Base-by-base conservation (phyloP, 352 stramenopile species). In the Pelagophyceae sp. region DNA sequence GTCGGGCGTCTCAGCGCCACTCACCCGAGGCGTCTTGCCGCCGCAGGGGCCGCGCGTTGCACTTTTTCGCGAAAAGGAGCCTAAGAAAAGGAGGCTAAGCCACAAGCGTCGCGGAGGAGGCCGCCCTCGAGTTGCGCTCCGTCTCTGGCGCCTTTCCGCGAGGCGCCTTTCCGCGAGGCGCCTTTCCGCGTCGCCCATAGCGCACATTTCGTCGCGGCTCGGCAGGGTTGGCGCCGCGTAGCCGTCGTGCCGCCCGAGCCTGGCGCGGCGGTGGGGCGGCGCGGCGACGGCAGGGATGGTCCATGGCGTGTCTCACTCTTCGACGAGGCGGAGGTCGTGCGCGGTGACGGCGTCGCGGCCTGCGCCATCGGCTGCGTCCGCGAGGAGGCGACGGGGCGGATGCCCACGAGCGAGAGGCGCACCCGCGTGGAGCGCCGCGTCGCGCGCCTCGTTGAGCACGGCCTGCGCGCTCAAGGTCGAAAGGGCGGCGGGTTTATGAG, bases 201-300 rank as follows among this genome's bases (percentile, higher is more conserved):
- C 78, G 25, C 78, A 25, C 65, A 79, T 58, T 25, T 54, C 58
- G 35, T 81, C 76, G 31, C 72, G 63, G 27, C 32, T 35, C 65
- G 82, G 69, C 20, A 82, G 67, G 20, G 79, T 71, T 6, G 17
- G n/a, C 27, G 35, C 38, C 2, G 67, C 51, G 38, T 74, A 74
- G 67, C 38, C 38, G 35, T 50, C 67, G 2, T 50, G 17, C 5
- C 15, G 15, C 15, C 11, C 38, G 35, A 74, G 67, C 45, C 45
- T 54, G 23, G 11, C 45, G 45, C 45, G 11, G 45, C 23, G 11
- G 11, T 54, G 45, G 11, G 11, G 45, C 45, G 45, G 45, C 45
- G 45, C 45, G 23, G 45, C 45, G 45, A 54, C 11, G 23, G 45
- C 11, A 54, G 23, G 23, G 23, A 54, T n/a, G n/a, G n/a, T n/a